Evolutionary conservation across 352 stramenopile genomes (phyloP).

Genomic region (Nothophytophthora sp.): DNA sequence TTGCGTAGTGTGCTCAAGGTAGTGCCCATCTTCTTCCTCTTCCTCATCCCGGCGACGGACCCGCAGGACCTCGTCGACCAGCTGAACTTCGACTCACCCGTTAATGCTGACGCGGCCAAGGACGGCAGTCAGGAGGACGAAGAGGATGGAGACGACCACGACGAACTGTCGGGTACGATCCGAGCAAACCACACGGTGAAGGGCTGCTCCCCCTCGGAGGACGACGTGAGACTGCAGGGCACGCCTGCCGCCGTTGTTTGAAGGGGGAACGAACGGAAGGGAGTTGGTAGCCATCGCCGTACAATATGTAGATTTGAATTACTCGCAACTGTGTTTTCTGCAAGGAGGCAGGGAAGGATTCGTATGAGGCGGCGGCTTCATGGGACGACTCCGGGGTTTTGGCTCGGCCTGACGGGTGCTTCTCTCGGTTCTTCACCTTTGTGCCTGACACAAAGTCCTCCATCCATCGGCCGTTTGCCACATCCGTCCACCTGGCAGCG

Average conservation of each 20-base stretch:
- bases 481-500: constrained; percentile 24
- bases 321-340: too few relatives aligned
- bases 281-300: too few relatives aligned
- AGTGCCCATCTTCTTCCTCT: constrained; percentile 90
- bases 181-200: constrained; percentile 48
- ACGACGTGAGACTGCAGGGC: constrained; percentile 22
- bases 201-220: constrained; percentile 31
- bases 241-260: constrained; percentile 17
- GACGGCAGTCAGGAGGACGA: constrained; percentile 11
- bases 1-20: constrained; percentile 92
- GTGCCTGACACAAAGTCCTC: constrained; percentile 72
- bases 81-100: constrained; percentile 46
- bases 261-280: too few relatives aligned
- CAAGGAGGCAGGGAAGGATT: too few relatives aligned
- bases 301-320: too few relatives aligned
- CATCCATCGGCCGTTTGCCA: constrained; percentile 57
- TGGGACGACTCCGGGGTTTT: too few relatives aligned
- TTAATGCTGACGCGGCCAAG: constrained; percentile 17
- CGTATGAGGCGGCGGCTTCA: too few relatives aligned
- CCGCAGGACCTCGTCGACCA: constrained; percentile 77
- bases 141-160: constrained; percentile 29
- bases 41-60: constrained; percentile 75
- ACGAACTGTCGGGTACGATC: constrained; percentile 31
- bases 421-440: too few relatives aligned
- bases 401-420: too few relatives aligned